Evolutionary conservation across 495 filamentous ascomycete genomes (phyloP).

Genomic region (Neurospora terricola): DNA sequence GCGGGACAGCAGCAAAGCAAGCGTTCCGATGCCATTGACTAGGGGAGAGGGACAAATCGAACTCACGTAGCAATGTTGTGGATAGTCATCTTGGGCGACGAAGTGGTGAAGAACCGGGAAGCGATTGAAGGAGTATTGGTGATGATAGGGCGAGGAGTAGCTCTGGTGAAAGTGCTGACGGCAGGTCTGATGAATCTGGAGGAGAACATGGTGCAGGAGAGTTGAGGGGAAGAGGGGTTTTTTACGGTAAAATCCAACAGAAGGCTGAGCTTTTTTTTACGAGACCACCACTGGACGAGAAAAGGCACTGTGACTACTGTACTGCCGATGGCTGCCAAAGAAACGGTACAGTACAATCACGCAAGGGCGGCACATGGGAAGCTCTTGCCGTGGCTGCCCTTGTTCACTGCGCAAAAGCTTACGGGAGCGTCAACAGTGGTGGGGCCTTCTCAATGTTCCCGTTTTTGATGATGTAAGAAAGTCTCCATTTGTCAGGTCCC

Average conservation of each 20-base stretch:
- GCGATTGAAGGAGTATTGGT: constrained; percentile 1
- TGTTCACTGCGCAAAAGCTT: neutral
- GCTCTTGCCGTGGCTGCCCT: neutral
- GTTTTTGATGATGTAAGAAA: neutral
- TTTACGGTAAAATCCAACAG: neutral
- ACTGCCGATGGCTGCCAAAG: neutral
- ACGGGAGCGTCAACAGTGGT: neutral
- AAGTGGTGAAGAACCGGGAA: constrained; percentile 32
- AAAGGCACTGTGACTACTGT: neutral
- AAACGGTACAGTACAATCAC: neutral
- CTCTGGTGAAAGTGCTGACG: constrained; percentile 6
- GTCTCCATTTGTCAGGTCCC: neutral
- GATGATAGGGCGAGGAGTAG: neutral
- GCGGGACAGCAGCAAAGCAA: too few relatives aligned
- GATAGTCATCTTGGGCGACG: constrained; percentile 34
- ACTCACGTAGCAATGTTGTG: constrained; percentile 33
- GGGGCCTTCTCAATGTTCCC: neutral
- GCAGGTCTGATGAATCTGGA: constrained; percentile 15
- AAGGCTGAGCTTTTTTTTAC: neutral
- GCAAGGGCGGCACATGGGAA: neutral
- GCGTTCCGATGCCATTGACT: too few relatives aligned
- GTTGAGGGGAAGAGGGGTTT: constrained; percentile 1
- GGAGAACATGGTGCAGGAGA: constrained; percentile 12
- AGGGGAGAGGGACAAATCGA: neutral
- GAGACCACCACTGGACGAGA: neutral